These are phyloP conservation scores for Globisporangium iwayamae DNA, from an alignment of 352 stramenopile genomes.

Conservation along the genomic window DNA sequence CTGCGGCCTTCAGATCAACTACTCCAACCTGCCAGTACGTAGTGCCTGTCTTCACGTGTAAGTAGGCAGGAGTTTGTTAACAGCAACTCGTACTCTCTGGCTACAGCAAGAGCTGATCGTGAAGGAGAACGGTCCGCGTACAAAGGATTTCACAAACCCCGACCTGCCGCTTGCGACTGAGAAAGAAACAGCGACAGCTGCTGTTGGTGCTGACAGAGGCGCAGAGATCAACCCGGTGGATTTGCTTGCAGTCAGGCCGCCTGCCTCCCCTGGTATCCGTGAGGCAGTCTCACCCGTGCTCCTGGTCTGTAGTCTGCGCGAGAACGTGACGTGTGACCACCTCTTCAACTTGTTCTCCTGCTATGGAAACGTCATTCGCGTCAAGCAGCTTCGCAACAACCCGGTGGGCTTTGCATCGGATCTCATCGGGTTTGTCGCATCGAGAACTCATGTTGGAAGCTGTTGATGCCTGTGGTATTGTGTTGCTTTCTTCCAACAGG, in stretches of 20 bases:
- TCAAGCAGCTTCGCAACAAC: constrained; percentile 60
- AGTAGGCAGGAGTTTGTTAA: neutral
- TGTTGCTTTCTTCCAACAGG: constrained; percentile 11
- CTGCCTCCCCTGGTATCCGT: constrained; percentile 6
- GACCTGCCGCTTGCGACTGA: constrained; percentile 21
- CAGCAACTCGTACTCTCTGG: neutral
- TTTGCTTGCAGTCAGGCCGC: neutral
- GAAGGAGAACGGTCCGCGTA: constrained; percentile 53
- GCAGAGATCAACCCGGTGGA: constrained; percentile 22
- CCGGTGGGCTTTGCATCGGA: constrained; percentile 15
- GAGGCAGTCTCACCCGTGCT: constrained; percentile 45
- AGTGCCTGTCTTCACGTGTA: neutral
- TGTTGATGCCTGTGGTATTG: neutral
- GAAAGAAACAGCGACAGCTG: neutral
- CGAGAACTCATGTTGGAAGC: neutral
- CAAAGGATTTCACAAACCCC: constrained; percentile 50
- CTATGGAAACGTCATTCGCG: constrained; percentile 56
- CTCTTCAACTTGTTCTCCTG: constrained; percentile 73
- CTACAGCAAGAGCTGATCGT: constrained; percentile 54
- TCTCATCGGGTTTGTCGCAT: neutral
- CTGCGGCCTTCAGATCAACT: constrained; percentile 57
- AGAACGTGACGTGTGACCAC: constrained; percentile 52
- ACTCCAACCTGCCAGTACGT: constrained; percentile 50
- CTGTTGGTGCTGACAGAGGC: neutral
- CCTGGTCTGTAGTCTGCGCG: constrained; percentile 50